phyloP scores from a whole-genome alignment of 306 rosid genomes.

The Medicago arabica region DNA sequence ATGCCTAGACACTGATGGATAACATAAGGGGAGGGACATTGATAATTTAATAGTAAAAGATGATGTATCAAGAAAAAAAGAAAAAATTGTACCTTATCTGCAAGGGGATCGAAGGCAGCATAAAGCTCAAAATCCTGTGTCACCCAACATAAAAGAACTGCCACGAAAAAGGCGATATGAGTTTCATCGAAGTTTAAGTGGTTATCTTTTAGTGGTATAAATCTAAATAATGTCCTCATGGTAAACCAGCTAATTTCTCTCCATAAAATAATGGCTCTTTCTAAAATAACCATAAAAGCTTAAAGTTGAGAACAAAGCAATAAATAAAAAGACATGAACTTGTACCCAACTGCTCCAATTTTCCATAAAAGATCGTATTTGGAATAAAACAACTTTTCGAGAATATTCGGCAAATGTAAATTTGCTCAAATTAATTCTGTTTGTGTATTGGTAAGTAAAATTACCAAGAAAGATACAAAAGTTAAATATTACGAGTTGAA shows the following conservation, averaged over 20 bases:
- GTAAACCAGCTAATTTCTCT: slow-evolving; percentile 26
- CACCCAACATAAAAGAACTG: slow-evolving; percentile 98
- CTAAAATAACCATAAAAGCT: slow-evolving; percentile 17
- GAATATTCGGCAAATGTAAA: slow-evolving; percentile 22
- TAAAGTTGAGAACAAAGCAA: slow-evolving; percentile 13
- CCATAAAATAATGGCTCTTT: background rate
- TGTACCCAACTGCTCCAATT: background rate
- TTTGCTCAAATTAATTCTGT: background rate
- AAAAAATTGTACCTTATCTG: slow-evolving; percentile 74
- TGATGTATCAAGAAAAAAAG: slow-evolving; percentile 22
- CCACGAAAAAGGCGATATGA: slow-evolving; percentile 36
- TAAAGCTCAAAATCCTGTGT: slow-evolving; percentile 98
- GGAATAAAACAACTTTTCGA: background rate
- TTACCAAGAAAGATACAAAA: slow-evolving; percentile 29
- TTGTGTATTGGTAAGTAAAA: slow-evolving; percentile 2
- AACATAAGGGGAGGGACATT: background rate
- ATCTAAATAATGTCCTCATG: slow-evolving; percentile 4
- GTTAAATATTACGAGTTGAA: slow-evolving; percentile 10
- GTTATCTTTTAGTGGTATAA: slow-evolving; percentile 14
- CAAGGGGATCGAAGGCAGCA: slow-evolving; percentile 99
- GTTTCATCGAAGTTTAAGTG: slow-evolving; percentile 37
- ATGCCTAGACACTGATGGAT: slow-evolving; percentile 8
- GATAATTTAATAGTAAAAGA: background rate
- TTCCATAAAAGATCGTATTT: background rate
- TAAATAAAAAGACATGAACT: background rate